phyloP scores from a whole-genome alignment of 2,329 filamentous ascomycete species.

The Penicillium griseofulvum region DNA sequence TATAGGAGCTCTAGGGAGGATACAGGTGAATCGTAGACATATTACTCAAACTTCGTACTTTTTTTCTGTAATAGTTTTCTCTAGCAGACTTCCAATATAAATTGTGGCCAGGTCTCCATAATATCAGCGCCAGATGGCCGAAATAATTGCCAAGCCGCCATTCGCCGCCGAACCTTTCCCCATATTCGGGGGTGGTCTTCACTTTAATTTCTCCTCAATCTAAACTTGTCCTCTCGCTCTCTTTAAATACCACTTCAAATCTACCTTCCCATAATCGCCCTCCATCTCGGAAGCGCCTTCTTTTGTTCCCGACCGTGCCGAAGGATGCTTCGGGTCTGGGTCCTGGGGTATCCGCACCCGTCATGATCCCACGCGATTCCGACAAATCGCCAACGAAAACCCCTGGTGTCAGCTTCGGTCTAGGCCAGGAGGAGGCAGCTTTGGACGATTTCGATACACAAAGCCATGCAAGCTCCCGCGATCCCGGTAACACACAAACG shows the following conservation, averaged over 20 bases:
- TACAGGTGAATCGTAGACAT: too few relatives aligned
- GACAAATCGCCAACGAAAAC: constrained; percentile 31
- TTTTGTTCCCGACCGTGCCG: constrained; percentile 10
- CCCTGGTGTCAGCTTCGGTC: constrained; percentile 22
- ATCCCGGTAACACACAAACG: constrained; percentile 29
- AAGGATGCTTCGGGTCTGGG: constrained; percentile 36
- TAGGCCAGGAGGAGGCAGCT: constrained; percentile 28
- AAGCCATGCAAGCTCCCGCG: constrained; percentile 38
- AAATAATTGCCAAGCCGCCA: constrained; percentile 29
- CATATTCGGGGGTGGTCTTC: constrained; percentile 24
- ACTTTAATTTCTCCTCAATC: constrained; percentile 22
- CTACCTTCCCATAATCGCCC: constrained; percentile 6
- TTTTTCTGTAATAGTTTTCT: neutral
- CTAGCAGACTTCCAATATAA: neutral
- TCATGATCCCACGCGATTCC: constrained; percentile 39
- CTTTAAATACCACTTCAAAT: neutral
- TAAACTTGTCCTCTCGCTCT: neutral
- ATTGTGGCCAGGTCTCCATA: constrained; percentile 10
- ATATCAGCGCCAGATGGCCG: constrained; percentile 15
- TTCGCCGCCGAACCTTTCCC: constrained; percentile 30
- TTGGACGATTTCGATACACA: constrained; percentile 36
- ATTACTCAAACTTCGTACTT: neutral
- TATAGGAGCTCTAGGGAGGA: neutral
- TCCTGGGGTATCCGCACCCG: constrained; percentile 38
- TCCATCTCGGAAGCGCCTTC: neutral